Evolutionary conservation across 306 rosid genomes (phyloP), one percentile per base, ranked within the genome.

Genomic region (Medicago arabica): DNA sequence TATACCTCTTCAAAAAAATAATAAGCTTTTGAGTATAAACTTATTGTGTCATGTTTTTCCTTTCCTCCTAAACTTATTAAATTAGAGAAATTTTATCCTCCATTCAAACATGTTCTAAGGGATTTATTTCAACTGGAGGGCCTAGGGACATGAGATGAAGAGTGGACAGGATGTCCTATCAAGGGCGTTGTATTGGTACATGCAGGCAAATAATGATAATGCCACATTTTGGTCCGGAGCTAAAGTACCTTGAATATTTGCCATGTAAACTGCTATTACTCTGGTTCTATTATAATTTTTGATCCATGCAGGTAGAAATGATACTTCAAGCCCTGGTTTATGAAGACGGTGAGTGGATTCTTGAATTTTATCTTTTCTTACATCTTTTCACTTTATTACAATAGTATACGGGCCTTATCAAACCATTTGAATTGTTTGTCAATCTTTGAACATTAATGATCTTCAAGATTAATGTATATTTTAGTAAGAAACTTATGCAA

Each of bases 241-340:
- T 57, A 57, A 57, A 19, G n/a, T 57, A 21, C 63, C 36, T 57
- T 21, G 63, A 57, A 25, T 57, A 19, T 15, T 57, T 57, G 16
- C 36, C 4, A 58, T 23, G 9, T 58, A 58, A 21, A 58, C 38
- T 7, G 38, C 16, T 21, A 5, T 58, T 58, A 58, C 38, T 21
- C 16, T 11, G 64, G 7, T 58, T 58, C 64, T 58, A 58, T 11
- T 0, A 58, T 6, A 21, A 58, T 21, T 21, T 58, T 49, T 70
- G 19, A 5, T 5, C 79, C 69, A 50, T 76, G 19, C 86, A 92
- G 96, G 88, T 90, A 64, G 98, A 93, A 83, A 89, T 93, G 98
- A 87, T 93, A 83, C 98, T 93, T 80, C 96, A 93, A 89, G 96
- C 98, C 60, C 78, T 89, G 69, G 95, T 90, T 75, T 93, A 89